These are phyloP conservation scores for Serendipita indica DNA, from an alignment of 768 basidiomycete species.

Conservation along the genomic window DNA sequence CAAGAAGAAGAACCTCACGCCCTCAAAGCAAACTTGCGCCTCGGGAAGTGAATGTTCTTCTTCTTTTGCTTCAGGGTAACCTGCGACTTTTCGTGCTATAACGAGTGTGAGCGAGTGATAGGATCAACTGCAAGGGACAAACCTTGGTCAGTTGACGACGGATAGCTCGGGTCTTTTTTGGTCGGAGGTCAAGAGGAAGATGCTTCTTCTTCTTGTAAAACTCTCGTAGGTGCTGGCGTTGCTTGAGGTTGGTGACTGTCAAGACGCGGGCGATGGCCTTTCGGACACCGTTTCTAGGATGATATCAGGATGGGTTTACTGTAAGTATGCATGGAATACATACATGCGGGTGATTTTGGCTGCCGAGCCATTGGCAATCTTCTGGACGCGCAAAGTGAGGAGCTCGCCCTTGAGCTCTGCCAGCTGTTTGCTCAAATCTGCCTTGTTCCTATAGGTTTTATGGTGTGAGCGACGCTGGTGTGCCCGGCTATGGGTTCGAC, in stretches of 20 bases:
- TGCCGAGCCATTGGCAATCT: slow-evolving; percentile 90
- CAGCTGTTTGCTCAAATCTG: slow-evolving; percentile 90
- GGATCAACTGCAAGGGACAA: slow-evolving; percentile 18
- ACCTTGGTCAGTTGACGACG: slow-evolving; percentile 87
- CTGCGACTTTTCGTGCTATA: slow-evolving; percentile 62
- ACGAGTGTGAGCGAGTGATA: neutral
- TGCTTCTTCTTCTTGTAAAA: slow-evolving; percentile 97
- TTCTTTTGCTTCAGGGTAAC: slow-evolving; percentile 90
- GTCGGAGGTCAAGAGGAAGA: slow-evolving; percentile 90
- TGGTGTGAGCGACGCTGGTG: neutral
- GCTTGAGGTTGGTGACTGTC: slow-evolving; percentile 98
- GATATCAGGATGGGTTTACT: neutral
- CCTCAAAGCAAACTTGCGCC: slow-evolving; percentile 91
- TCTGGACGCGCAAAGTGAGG: slow-evolving; percentile 85
- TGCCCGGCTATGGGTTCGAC: slow-evolving; percentile 20
- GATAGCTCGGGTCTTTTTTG: slow-evolving; percentile 98
- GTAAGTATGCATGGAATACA: slow-evolving; percentile 22
- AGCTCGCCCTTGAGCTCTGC: slow-evolving; percentile 92
- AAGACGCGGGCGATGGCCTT: slow-evolving; percentile 97
- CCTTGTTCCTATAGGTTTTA: slow-evolving; percentile 57
- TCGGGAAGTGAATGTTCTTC: slow-evolving; percentile 88
- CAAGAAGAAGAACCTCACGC: slow-evolving; percentile 27
- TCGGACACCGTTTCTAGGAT: slow-evolving; percentile 73
- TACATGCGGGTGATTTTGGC: slow-evolving; percentile 97
- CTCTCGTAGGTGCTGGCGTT: slow-evolving; percentile 90